Base-by-base conservation (phyloP, 768 basidiomycete species). In the Boletellus ananas region DNA sequence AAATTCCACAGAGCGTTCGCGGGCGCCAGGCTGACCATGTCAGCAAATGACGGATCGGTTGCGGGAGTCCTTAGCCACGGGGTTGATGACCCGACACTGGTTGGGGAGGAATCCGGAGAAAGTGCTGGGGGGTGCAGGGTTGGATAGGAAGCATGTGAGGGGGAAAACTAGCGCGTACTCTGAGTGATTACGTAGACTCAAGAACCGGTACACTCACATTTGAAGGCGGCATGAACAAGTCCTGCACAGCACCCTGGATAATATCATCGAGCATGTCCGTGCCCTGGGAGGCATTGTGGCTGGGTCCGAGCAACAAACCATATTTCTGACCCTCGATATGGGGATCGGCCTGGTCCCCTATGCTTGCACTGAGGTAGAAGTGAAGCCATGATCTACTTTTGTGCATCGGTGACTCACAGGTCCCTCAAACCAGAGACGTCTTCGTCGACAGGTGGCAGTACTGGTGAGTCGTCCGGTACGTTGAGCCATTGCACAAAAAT, bases 51-150 rank as follows among this genome's bases (percentile, higher is more conserved):
- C 2, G 34, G 18, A 17, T 54, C 53, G 4, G 33, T 43, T 10
- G 42, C 40, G 0, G 65, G 65, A 0, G 65, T 66, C 27, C 46
- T 50, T 7, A 57, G 40, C 43, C 56, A 63, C 0, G 60, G 52
- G 5, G 51, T 50, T 11, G 65, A 67, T 13, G 62, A 65, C n/a
- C 51, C 52, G 29, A 50, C 35, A 14, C 63, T 63, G 3, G 34
- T 43, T 0, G 65, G 65, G 1, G 65, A 66, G 2, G 43, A 41
- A 18, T 69, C 65, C 0, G 63, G 66, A 6, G 66, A 68, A 11
- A 65, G 52, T 0, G 42, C 50, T 0, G 64, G 58, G 17, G 52
- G 63, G 13, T 42, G 35, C 6, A 52, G 10, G 13, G 10, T 31
- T 6, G 50, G 10, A 9, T 44, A 45, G 3, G 47, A 33, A 13